Percentiles rank a stretch among this genome's conserved stretches.
These are phyloP conservation scores for Penicillium brevicompactum DNA, from an alignment of 2,329 filamentous ascomycete genomes.

Conservation along the genomic window DNA sequence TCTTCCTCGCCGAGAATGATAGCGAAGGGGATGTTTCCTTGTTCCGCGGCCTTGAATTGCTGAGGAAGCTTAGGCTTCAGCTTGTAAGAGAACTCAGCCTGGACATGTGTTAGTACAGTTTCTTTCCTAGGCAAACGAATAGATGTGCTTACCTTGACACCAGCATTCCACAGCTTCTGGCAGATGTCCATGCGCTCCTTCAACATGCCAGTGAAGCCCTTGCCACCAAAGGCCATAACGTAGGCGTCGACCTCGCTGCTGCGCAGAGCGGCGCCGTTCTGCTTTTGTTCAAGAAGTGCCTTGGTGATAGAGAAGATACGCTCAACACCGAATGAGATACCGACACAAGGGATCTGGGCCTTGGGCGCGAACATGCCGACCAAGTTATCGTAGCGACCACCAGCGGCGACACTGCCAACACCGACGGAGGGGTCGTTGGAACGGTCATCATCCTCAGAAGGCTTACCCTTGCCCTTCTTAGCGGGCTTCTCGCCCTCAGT, in stretches of 20 bases:
- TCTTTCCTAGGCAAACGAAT: neutral
- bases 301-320: conserved; percentile 93
- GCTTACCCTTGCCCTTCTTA: conserved; percentile 54
- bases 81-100: conserved; percentile 87
- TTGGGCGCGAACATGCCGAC: conserved; percentile 93
- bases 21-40: conserved; percentile 76
- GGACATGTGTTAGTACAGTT: conserved; percentile 21
- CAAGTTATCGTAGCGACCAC: conserved; percentile 88
- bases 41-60: conserved; percentile 90
- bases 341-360: conserved; percentile 82
- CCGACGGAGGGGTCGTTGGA: conserved; percentile 79
- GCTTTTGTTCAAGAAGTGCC: conserved; percentile 66
- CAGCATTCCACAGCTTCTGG: conserved; percentile 77
- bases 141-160: conserved; percentile 67
- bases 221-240: conserved; percentile 92
- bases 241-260: conserved; percentile 83
- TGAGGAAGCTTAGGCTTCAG: conserved; percentile 83
- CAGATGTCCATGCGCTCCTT: conserved; percentile 82
- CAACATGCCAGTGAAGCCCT: conserved; percentile 77
- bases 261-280: conserved; percentile 57
- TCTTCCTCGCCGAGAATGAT: conserved; percentile 93
- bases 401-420: conserved; percentile 85
- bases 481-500: conserved; percentile 37
- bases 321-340: conserved; percentile 92
- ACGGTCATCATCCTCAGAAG: conserved; percentile 64